Percentiles rank a stretch among this genome's conserved stretches.
Evolutionary conservation across 345 rosid genomes (phyloP).

Genomic region (Eutrema yunnanense): DNA sequence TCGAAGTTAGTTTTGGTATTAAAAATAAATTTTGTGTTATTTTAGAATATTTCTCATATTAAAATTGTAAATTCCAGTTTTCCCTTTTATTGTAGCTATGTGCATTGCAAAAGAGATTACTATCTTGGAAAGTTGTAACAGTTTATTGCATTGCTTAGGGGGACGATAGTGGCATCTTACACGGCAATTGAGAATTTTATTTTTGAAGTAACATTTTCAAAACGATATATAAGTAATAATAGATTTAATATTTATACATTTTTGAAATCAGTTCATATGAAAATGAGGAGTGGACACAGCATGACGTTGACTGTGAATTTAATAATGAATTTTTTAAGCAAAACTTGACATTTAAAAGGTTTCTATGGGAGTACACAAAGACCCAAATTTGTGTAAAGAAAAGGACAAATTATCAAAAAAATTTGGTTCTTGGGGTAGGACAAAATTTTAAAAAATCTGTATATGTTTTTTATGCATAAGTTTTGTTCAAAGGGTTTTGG

Average conservation of each 20-base stretch:
- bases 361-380: constrained; percentile 12
- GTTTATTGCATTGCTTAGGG: neutral
- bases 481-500: constrained; percentile 30
- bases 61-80: neutral
- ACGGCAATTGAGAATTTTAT: neutral
- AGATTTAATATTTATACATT: neutral
- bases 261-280: constrained; percentile 13
- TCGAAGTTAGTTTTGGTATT: no score
- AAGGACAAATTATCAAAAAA: constrained; percentile 15
- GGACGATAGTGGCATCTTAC: neutral
- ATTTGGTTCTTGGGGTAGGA: constrained; percentile 18
- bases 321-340: neutral
- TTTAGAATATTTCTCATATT: no score
- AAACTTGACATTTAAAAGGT: constrained; percentile 19
- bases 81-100: neutral
- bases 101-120: neutral
- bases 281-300: constrained; percentile 18
- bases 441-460: constrained; percentile 11
- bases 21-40: no score
- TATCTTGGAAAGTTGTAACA: neutral
- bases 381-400: constrained; percentile 26
- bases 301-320: constrained; percentile 33
- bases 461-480: constrained; percentile 19
- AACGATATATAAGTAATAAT: neutral
- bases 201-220: constrained; percentile 11